Conservation (phyloP, 2,329 filamentous ascomycete genomes). For the Paraconiothyrium sp. region DNA sequence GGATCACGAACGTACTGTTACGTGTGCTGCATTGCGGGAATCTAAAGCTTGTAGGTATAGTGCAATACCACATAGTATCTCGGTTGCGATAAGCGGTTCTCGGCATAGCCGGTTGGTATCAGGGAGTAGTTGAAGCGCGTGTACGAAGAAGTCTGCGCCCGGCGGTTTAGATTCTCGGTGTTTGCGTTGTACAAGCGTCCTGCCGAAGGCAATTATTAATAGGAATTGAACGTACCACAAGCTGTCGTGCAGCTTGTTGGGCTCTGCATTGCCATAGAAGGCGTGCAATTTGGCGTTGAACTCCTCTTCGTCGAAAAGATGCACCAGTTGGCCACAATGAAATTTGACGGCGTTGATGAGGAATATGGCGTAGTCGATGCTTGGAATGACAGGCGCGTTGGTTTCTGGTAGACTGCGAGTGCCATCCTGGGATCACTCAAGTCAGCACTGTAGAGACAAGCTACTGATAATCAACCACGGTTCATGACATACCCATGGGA, state of each 20-base stretch:
- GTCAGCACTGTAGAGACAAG: background rate
- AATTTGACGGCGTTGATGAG: slow-evolving; percentile 67
- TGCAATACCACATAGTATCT: slow-evolving; percentile 62
- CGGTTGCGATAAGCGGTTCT: slow-evolving; percentile 58
- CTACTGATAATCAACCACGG: background rate
- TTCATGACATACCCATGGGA: slow-evolving; percentile 53
- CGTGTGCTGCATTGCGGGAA: slow-evolving; percentile 57
- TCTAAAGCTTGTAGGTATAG: slow-evolving; percentile 64
- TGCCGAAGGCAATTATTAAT: slow-evolving; percentile 64
- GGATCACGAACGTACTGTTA: slow-evolving; percentile 48
- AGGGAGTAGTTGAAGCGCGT: slow-evolving; percentile 66
- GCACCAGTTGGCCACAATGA: slow-evolving; percentile 63
- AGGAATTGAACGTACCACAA: slow-evolving; percentile 65
- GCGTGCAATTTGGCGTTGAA: slow-evolving; percentile 58
- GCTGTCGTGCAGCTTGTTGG: slow-evolving; percentile 33
- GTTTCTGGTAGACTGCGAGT: slow-evolving; percentile 41
- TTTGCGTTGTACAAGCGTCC: slow-evolving; percentile 59
- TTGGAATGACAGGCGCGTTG: slow-evolving; percentile 56
- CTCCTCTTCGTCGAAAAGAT: slow-evolving; percentile 63
- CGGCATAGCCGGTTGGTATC: slow-evolving; percentile 53
- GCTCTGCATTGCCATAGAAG: slow-evolving; percentile 52
- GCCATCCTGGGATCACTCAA: slow-evolving; percentile 43
- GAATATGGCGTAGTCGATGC: slow-evolving; percentile 62
- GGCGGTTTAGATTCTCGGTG: slow-evolving; percentile 49
- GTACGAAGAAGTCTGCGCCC: slow-evolving; percentile 69